Base-by-base conservation (phyloP, 441 rosid genomes). In the Adansonia madagascariensis region DNA sequence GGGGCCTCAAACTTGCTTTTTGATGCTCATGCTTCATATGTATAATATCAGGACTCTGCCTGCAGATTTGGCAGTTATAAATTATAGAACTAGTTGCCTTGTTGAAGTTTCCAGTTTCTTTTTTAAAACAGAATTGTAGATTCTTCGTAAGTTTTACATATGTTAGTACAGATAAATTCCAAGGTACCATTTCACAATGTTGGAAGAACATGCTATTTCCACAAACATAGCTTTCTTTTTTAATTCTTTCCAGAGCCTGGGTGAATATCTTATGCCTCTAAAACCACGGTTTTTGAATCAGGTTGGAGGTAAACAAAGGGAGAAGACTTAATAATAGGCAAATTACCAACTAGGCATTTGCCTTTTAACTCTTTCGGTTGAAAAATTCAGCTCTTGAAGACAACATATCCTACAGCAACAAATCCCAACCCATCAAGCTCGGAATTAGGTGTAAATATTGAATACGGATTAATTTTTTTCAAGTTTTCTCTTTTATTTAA, bases 281-380 rank as follows among this genome's bases (percentile, higher is more conserved):
- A 81, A 20, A 78, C 66, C 6, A 64, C 46, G 6, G 7, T 20
- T 47, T 73, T 65, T 35, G 68, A 71, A 64, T 83, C 12, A 61
- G 27, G 61, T 3, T 66, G 55, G 39, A 35, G 39, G 39, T 35
- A 61, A 35, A 56, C 49, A 44, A 17, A 70, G 75, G 60, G 27
- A 9, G 49, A 68, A 72, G 56, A 35, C 55, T 57, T 11, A 61
- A 71, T 52, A 73, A 35, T 3, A 35, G 27, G 52, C 52, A 74
- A 71, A 77, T 15, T 47, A 47, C 27, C 39, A 80, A 27, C 31
- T 27, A 27, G 31, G 31, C 31, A 3, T 35, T 35, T 35, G 39
- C 39, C 71, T 76, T 94, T 82, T 87, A 94, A 35, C 99, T 96
- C 98, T 87, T 91, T 94, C 77, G 99, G 98, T 82, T 96, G 89